Evolutionary conservation across 352 stramenopile species (phyloP).

Genomic region (Phytophthora pistaciae): DNA sequence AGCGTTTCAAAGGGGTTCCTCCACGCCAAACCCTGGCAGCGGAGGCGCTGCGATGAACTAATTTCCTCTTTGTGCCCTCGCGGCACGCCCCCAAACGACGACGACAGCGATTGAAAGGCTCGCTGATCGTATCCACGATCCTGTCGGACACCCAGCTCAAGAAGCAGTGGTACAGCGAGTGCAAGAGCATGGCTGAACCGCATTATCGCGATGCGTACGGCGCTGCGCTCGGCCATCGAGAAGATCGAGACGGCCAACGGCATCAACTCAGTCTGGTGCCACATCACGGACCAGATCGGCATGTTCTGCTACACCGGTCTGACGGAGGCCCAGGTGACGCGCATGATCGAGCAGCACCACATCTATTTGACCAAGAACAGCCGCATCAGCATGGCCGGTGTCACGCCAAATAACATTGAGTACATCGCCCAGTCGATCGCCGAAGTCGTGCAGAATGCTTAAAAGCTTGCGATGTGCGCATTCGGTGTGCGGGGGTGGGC

Average conservation of each 20-base stretch:
- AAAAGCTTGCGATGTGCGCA: conserved; percentile 31
- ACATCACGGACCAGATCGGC: conserved; percentile 99
- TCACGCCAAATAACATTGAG: conserved; percentile 97
- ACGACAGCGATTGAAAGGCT: conserved; percentile 71
- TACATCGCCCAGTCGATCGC: conserved; percentile 97
- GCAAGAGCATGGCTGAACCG: conserved; percentile 96
- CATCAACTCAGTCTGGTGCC: conserved; percentile 93
- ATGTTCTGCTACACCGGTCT: conserved; percentile 99
- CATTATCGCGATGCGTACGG: conserved; percentile 95
- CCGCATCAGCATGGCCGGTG: conserved; percentile 97
- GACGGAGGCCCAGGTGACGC: conserved; percentile 94
- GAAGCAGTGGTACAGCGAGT: conserved; percentile 95
- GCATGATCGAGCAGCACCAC: conserved; percentile 96
- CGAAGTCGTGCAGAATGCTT: conserved; percentile 92
- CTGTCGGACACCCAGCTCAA: conserved; percentile 94
- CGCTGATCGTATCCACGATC: conserved; percentile 97
- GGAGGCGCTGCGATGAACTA: too few species aligned
- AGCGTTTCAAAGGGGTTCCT: too few species aligned
- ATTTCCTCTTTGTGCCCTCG: too few species aligned
- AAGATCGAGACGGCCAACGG: conserved; percentile 81
- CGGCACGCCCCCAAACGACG: too few species aligned
- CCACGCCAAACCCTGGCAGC: too few species aligned
- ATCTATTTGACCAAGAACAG: conserved; percentile 99
- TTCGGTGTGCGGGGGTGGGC: conserved; percentile 4
- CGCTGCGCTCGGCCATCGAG: conserved; percentile 85